Base-by-base conservation (phyloP, 208 protist genomes). In the Acanthamoeba triangularis region DNA sequence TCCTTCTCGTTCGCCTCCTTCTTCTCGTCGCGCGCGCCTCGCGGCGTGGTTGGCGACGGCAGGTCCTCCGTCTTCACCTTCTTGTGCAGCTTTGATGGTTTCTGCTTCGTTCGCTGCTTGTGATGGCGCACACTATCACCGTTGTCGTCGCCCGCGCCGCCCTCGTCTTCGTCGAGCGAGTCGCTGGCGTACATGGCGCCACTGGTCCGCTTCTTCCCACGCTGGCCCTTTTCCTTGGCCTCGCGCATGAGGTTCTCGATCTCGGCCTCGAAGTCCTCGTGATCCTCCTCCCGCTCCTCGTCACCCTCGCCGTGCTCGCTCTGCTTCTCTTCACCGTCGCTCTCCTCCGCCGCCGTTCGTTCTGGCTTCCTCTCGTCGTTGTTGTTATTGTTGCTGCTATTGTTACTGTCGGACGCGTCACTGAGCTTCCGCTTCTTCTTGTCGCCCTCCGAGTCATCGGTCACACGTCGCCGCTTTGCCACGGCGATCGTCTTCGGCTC, bases 231-330 rank as follows among this genome's bases (percentile, higher is more conserved):
- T n/a, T 88, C 80, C 49, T 88, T 56, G 80, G 80, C 80, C 52
- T 88, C 80, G 49, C 80, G 80, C 80, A 88, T 88, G 47, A 88
- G 80, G 49, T 88, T 88, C 52, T 88, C 80, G 23, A 88, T 56
- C 49, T 56, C 80, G 52, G 80, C 80, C 49, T 88, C 80, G 23
- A 88, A 63, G 23, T 88, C 80, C 47, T 85, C 76, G 6, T 47
- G 28, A 18, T 85, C 76, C 76, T 11, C 76, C 16, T 59, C 74
- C 7, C 41, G 61, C 4, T 52, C 76, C 76, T 85, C 76, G 16
- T 85, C 49, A 11, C 28, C 30, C 25, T 88, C n/a, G 13, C 47
- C 80, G 49, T 88, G 20, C 47, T 63, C 30, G 47, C 52, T 25
- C 10, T 41, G 61, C 47, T 88, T n/a, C 10, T 37, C 65, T 67